A percentile compares a stretch with the other conserved stretches of the same genome.
phyloP scores from a whole-genome alignment of 257 asterid species.

The Nicotiana attenuata region DNA sequence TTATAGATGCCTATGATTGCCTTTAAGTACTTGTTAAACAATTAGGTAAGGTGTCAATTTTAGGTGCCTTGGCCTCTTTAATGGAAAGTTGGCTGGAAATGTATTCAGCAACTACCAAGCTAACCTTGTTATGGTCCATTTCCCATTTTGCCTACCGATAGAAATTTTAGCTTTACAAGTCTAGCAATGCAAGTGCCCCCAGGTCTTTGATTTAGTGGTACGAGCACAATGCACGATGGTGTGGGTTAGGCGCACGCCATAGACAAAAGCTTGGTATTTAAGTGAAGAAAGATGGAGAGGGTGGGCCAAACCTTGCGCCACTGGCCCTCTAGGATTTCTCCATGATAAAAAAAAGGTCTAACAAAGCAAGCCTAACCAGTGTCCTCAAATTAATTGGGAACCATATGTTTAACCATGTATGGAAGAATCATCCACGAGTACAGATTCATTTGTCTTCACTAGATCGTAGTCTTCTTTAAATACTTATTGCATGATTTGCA shows the following conservation, averaged over 20 bases:
- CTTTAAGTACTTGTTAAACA: constrained; percentile 55
- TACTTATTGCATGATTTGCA: background rate
- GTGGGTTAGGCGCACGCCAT: background rate
- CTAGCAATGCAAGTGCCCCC: background rate
- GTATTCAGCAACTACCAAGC: background rate
- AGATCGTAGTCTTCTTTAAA: background rate
- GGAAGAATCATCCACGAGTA: background rate
- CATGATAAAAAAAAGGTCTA: background rate
- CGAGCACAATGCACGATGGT: background rate
- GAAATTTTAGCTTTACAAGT: background rate
- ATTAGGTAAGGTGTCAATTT: constrained; percentile 45
- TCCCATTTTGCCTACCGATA: background rate
- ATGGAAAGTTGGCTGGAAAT: constrained; percentile 5
- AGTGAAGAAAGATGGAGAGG: background rate
- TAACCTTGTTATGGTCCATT: background rate
- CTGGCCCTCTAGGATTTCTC: background rate
- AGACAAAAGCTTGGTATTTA: background rate
- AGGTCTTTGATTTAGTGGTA: background rate
- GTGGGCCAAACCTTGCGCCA: background rate
- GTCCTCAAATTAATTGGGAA: background rate
- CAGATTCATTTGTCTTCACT: background rate
- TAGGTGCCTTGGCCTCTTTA: background rate
- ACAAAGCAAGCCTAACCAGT: background rate
- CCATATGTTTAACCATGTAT: background rate
- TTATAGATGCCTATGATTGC: background rate